Base-by-base conservation (phyloP, 1,284 basidiomycete species). In the Ceratobasidium sp. region DNA sequence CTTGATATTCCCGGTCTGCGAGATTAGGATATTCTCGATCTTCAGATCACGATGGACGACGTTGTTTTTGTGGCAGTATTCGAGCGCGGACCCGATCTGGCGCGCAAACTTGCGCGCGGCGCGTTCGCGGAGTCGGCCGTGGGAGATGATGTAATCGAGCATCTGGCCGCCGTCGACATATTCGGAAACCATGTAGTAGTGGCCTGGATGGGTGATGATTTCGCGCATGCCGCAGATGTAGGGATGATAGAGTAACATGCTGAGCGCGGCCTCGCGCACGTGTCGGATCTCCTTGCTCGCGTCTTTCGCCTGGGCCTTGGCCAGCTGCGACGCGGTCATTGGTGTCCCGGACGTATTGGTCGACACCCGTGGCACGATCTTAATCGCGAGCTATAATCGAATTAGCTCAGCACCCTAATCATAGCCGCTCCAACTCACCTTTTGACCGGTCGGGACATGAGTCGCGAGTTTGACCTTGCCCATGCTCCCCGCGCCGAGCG, bases 201-300 rank as follows among this genome's bases (percentile, higher is more conserved):
- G 97, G 83, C 97, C 93, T 79, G 94, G 93, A 86, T 97, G 96
- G 20, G 96, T 88, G 83, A 97, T 94, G 93, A 99, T 97, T 87
- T 98, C 96, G 81, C 96, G 93, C 97, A 99, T 99, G 76, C 98
- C 97, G 85, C 97, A 99, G 83, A 99, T 95, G 86, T 99, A 98
- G 0, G 97, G 98, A 83, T 99, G 97, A 83, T 99, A 96, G 23
- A 99, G 92, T 46, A 99, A 90, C 87, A 99, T 92, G 73, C 92
- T 97, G 78, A 97, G 89, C 7, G 95, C 95, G 0, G 97, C 97
- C 87, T 99, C 98, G 64, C 98, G 93, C 78, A 99, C 91, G 1
- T 96, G 99, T 62, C 97, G 91, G 80, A 96, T 94, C 87, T 99
- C 98, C 85, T 99, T 99, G 46, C 95, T 95, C 71, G 94, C 93